A percentile compares a stretch with the other conserved stretches of the same genome.
phyloP scores from a whole-genome alignment of 352 stramenopile species.

The Phytophthora aleatoria region DNA sequence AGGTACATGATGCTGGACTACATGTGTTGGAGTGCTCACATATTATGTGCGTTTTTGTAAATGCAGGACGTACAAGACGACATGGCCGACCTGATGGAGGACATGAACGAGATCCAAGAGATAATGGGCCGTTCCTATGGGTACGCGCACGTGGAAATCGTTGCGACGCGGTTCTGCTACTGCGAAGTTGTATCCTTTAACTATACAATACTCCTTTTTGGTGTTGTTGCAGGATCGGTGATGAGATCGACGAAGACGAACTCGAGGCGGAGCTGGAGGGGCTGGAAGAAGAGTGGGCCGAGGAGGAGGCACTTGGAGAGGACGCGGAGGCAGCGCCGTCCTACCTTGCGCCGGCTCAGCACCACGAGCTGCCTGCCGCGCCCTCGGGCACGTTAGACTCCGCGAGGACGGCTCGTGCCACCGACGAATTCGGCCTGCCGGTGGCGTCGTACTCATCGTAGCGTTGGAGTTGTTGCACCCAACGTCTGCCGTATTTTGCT shows the following conservation, averaged over 20 bases:
- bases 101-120: constrained; percentile 99
- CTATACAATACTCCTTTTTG: not conserved
- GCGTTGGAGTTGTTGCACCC: not conserved
- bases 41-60: not conserved
- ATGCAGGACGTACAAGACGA: constrained; percentile 94
- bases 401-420: constrained; percentile 30
- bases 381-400: constrained; percentile 53
- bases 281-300: constrained; percentile 93
- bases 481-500: not conserved
- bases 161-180: not conserved
- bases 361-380: constrained; percentile 63
- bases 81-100: constrained; percentile 97
- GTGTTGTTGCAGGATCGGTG: constrained; percentile 71
- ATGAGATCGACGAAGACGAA: constrained; percentile 95
- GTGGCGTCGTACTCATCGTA: constrained; percentile 48
- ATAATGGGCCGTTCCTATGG: constrained; percentile 95
- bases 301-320: constrained; percentile 56
- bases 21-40: not conserved
- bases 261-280: constrained; percentile 94
- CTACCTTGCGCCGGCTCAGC: constrained; percentile 59
- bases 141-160: constrained; percentile 34
- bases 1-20: not conserved
- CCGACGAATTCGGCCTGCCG: constrained; percentile 81
- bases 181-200: not conserved
- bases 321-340: constrained; percentile 58